Conservation (phyloP, 441 rosid species). For the Erodium moschatum region DNA sequence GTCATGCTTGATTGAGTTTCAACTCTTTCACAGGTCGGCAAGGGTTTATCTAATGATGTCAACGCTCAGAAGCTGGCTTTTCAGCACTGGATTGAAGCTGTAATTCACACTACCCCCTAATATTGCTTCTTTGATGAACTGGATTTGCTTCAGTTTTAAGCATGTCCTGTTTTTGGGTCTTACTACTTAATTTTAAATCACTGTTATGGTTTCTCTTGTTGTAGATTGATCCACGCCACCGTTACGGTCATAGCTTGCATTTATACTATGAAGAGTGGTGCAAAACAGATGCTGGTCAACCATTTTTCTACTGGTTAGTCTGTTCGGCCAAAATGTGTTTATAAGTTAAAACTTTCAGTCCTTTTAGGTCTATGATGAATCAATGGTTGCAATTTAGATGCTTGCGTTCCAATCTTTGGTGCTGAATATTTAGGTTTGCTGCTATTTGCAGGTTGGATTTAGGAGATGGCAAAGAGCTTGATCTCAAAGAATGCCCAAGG, state of each 20-base stretch:
- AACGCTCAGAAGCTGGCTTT: conserved; percentile 86
- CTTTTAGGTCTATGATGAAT: not conserved
- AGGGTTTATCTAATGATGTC: conserved; percentile 62
- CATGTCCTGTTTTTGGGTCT: not conserved
- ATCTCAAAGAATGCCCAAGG: conserved; percentile 53
- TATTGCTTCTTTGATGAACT: not conserved
- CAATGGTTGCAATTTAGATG: too few species aligned
- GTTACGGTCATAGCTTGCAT: conserved; percentile 75
- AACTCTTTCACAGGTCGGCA: conserved; percentile 53
- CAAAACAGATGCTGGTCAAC: conserved; percentile 61
- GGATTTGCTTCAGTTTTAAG: not conserved
- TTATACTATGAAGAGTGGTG: conserved; percentile 69
- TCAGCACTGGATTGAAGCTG: conserved; percentile 97
- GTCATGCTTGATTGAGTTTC: not conserved
- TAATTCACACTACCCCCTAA: conserved; percentile 22
- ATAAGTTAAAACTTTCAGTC: not conserved
- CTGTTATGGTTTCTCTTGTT: not conserved
- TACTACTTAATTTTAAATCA: not conserved
- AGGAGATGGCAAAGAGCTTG: conserved; percentile 74
- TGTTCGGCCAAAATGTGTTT: not conserved
- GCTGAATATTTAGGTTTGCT: conserved; percentile 13
- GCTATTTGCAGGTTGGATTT: conserved; percentile 61
- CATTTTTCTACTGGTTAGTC: conserved; percentile 75
- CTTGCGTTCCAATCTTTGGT: too few species aligned
- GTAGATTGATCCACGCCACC: conserved; percentile 93